These are phyloP conservation scores for Phytophthora brassicae DNA, from an alignment of 352 stramenopile genomes.

Conservation along the genomic window DNA sequence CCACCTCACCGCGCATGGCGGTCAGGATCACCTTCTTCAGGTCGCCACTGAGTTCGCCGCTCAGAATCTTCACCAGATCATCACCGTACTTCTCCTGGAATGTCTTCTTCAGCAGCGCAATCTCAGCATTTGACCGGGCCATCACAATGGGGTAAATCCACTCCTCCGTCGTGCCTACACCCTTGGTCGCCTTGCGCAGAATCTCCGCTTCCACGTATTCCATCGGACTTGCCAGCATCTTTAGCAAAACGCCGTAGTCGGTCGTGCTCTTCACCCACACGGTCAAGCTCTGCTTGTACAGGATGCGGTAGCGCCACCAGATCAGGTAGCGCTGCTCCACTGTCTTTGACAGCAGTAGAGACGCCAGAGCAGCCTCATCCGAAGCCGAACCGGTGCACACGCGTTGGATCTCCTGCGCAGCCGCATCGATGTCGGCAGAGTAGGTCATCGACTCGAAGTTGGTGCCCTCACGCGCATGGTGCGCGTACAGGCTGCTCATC, in stretches of 20 bases:
- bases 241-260: slow-evolving; percentile 11
- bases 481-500: slow-evolving; percentile 18
- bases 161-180: slow-evolving; percentile 52
- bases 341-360: slow-evolving; percentile 21
- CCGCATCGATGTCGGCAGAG: slow-evolving; percentile 40
- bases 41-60: slow-evolving; percentile 54
- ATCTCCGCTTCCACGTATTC: slow-evolving; percentile 61
- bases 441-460: slow-evolving; percentile 30
- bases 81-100: slow-evolving; percentile 56
- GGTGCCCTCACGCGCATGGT: slow-evolving; percentile 15
- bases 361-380: slow-evolving; percentile 23
- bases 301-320: slow-evolving; percentile 28
- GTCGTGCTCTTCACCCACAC: slow-evolving; percentile 53
- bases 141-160: slow-evolving; percentile 55
- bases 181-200: slow-evolving; percentile 59
- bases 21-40: slow-evolving; percentile 63
- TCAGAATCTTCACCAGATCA: slow-evolving; percentile 50
- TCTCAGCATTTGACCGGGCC: slow-evolving; percentile 61
- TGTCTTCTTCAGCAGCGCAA: slow-evolving; percentile 76
- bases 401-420: slow-evolving; percentile 48
- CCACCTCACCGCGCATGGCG: slow-evolving; percentile 36
- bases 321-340: slow-evolving; percentile 30
- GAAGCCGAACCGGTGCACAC: slow-evolving; percentile 19
- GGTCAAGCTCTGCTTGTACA: slow-evolving; percentile 61
- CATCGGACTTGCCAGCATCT: slow-evolving; percentile 43